A percentile compares a stretch with the other conserved stretches of the same genome.
Evolutionary conservation across 805 yeast genomes (phyloP).

Genomic region (Blastobotrys attinorum): DNA sequence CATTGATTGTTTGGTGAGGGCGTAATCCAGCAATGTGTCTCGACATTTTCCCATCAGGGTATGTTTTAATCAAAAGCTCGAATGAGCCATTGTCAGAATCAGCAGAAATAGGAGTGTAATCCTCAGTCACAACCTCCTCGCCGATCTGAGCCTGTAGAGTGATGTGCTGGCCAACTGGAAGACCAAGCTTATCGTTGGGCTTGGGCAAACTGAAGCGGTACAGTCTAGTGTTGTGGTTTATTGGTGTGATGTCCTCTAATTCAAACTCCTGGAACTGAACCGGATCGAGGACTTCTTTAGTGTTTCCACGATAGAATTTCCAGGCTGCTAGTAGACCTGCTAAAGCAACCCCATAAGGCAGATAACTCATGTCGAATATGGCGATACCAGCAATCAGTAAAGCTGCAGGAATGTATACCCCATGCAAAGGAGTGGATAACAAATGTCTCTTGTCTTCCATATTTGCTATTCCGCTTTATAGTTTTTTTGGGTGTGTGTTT

Average conservation of each 20-base stretch:
- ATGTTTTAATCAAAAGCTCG: conserved; percentile 76
- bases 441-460: conserved; percentile 9
- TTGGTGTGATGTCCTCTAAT: conserved; percentile 62
- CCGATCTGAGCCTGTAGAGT: conserved; percentile 66
- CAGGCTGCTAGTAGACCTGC: conserved; percentile 20
- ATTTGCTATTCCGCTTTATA: not conserved
- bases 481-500: not conserved
- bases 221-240: conserved; percentile 74
- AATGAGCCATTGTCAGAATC: conserved; percentile 70
- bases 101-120: conserved; percentile 84
- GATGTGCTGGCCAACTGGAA: conserved; percentile 93
- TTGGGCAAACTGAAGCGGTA: conserved; percentile 76
- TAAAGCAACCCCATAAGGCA: conserved; percentile 15
- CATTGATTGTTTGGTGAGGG: conserved; percentile 70
- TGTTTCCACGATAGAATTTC: conserved; percentile 22
- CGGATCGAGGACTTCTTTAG: conserved; percentile 44
- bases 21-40: conserved; percentile 60
- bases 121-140: conserved; percentile 75
- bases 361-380: conserved; percentile 22
- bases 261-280: conserved; percentile 71
- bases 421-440: conserved; percentile 27
- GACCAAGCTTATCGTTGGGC: conserved; percentile 65
- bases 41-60: conserved; percentile 80
- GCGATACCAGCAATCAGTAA: conserved; percentile 23
- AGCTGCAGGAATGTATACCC: conserved; percentile 25